A percentile compares a stretch with the other conserved stretches of the same genome.
phyloP scores from a whole-genome alignment of 192 early-diverging fungal species.

The Rhizophagus sp. region DNA sequence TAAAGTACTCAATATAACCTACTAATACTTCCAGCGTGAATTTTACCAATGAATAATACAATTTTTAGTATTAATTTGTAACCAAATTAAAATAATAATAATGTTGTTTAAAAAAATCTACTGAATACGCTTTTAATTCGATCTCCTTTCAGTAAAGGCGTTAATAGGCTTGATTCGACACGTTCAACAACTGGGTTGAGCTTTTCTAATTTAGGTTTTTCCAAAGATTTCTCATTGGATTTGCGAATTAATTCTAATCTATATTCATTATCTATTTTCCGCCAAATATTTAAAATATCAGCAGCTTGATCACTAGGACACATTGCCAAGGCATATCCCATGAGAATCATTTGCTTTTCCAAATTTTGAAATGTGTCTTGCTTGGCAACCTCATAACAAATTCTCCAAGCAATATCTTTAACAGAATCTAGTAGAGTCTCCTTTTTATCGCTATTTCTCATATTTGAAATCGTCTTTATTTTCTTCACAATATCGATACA shows the following conservation, averaged over 20 bases:
- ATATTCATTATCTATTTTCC: conserved; percentile 39
- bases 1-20: no score
- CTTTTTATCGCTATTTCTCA: background rate
- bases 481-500: conserved; percentile 63
- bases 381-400: conserved; percentile 45
- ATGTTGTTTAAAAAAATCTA: conserved; percentile 32
- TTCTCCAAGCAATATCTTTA: conserved; percentile 37
- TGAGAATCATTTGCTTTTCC: conserved; percentile 47
- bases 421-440: background rate
- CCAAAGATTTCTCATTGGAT: conserved; percentile 2
- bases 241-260: background rate
- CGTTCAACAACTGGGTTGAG: conserved; percentile 23
- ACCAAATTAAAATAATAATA: no score
- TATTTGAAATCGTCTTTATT: conserved; percentile 32
- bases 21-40: no score
- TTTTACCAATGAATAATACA: no score
- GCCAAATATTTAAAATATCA: conserved; percentile 47
- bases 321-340: conserved; percentile 55
- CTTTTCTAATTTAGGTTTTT: conserved; percentile 8
- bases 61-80: no score
- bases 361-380: conserved; percentile 45
- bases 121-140: conserved; percentile 42
- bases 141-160: conserved; percentile 41
- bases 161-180: conserved; percentile 27
- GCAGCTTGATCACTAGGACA: conserved; percentile 50